Percentiles rank a stretch among this genome's conserved stretches.
Evolutionary conservation across 2,329 filamentous ascomycete genomes (phyloP).

Genomic region (Drechslerella coelobrocha): DNA sequence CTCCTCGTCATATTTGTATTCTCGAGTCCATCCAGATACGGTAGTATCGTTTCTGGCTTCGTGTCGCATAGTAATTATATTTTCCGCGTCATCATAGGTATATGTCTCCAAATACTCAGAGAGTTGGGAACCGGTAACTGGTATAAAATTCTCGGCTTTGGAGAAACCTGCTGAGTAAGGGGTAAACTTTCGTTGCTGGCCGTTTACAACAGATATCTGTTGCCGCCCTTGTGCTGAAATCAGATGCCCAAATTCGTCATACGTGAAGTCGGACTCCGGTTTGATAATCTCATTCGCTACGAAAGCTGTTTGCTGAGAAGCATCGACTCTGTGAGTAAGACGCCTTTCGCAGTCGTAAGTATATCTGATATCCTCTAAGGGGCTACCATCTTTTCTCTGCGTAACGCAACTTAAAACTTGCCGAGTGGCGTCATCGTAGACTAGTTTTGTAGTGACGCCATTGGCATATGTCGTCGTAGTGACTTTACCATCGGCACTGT

Average conservation of each 20-base stretch:
- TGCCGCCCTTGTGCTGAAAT: too few relatives aligned
- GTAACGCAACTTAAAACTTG: background rate
- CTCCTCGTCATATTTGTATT: conserved; percentile 14
- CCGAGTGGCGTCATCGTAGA: background rate
- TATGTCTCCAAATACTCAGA: conserved; percentile 29
- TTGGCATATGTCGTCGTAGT: background rate
- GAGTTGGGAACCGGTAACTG: background rate
- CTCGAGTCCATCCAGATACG: conserved; percentile 19
- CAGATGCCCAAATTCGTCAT: conserved; percentile 19
- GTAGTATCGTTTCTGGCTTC: background rate
- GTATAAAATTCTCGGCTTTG: too few relatives aligned
- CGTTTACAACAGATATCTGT: too few relatives aligned
- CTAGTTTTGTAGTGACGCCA: too few relatives aligned
- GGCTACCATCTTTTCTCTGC: background rate
- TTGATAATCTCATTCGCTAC: conserved; percentile 47
- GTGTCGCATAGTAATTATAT: conserved; percentile 24
- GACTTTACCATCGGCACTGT: conserved; percentile 8
- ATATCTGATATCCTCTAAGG: conserved; percentile 51
- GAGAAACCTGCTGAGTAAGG: too few relatives aligned
- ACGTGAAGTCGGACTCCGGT: conserved; percentile 17
- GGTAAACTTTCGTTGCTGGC: too few relatives aligned
- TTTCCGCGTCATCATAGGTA: conserved; percentile 28
- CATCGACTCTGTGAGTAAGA: conserved; percentile 48
- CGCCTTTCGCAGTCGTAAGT: conserved; percentile 51
- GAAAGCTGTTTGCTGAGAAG: conserved; percentile 52